Evolutionary conservation across 352 stramenopile species (phyloP), one percentile per base, ranked within the genome.

Genomic region (Halophytophthora polymorphica): DNA sequence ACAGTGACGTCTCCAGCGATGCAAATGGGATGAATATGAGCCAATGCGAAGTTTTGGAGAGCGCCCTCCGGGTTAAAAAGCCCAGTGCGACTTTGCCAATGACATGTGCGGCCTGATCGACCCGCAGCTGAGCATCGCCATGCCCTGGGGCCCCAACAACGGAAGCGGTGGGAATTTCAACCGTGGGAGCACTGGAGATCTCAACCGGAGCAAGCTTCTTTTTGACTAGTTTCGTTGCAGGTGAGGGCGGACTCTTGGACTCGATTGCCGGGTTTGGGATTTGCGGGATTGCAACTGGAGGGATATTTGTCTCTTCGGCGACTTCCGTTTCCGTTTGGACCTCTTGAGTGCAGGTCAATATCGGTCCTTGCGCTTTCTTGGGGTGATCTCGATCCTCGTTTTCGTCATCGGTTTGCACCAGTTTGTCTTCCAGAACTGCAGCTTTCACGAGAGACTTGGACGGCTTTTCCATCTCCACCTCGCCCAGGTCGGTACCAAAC

Each of bases 341-440:
- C 35, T 69, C 45, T 12, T 68, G 55, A 3, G 48, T 53, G 10
- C 54, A 39, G 11, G 7, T 46, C 0, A 21, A 15, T 10, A 46
- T 6, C 6, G 21, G 17, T 10, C 53, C 38, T 31, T 22, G 10
- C 41, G 43, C 15, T 37, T 25, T 58, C 21, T 50, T 59, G 11
- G 29, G 31, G 12, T 4, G 39, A 14, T 64, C 47, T 14, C 2
- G 6, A 12, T 72, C 42, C 10, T 49, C 44, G 6, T 56, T 31
- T 47, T 85, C 71, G 3, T 82, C 69, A 17, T 87, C 71, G 0
- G 76, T 83, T 66, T 90, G 76, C 1, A 88, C 54, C 0, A 56
- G 31, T 56, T 86, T 87, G 46, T 85, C 71, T 51, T 82, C 72
- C 6, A 74, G 52, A 21, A 29, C 22, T 10, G 25, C n/a, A 17